phyloP scores from a whole-genome alignment of 2,329 filamentous ascomycete species.

The Pestalotiopsis sp. region DNA sequence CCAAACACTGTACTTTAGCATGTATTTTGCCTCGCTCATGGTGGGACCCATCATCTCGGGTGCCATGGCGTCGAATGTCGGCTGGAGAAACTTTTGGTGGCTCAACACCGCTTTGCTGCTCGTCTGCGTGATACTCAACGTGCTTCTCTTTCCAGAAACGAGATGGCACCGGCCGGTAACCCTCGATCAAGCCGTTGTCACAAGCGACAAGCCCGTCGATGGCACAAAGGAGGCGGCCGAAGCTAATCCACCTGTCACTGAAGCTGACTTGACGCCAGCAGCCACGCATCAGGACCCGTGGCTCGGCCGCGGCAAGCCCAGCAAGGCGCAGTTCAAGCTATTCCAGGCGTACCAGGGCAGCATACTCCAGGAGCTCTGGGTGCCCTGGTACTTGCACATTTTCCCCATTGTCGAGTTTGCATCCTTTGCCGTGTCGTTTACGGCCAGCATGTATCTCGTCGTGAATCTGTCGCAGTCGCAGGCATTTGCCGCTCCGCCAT shows the following conservation, averaged over 20 bases:
- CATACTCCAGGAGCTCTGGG: constrained; percentile 55
- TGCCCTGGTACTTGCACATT: constrained; percentile 61
- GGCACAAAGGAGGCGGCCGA: not conserved
- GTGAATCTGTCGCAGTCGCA: constrained; percentile 11
- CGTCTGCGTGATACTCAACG: constrained; percentile 47
- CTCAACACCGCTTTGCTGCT: constrained; percentile 58
- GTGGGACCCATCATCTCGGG: constrained; percentile 41
- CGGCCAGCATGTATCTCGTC: constrained; percentile 7
- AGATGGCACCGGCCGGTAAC: constrained; percentile 52
- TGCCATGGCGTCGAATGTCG: constrained; percentile 57
- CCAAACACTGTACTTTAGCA: constrained; percentile 53
- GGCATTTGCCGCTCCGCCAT: constrained; percentile 39
- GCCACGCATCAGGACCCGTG: constrained; percentile 50
- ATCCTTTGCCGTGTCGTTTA: constrained; percentile 8
- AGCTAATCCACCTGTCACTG: not conserved
- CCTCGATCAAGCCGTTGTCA: constrained; percentile 17
- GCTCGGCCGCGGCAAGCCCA: constrained; percentile 55
- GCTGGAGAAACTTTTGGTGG: constrained; percentile 68
- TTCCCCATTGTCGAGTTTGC: constrained; percentile 50
- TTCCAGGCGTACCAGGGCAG: constrained; percentile 48
- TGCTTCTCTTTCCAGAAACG: constrained; percentile 65
- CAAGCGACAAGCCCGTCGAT: not conserved
- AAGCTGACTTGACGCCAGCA: constrained; percentile 22
- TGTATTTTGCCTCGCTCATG: constrained; percentile 64
- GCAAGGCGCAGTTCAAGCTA: constrained; percentile 54